Conservation (phyloP, 2,329 filamentous ascomycete species). For the Colletotrichum zoysiae region DNA sequence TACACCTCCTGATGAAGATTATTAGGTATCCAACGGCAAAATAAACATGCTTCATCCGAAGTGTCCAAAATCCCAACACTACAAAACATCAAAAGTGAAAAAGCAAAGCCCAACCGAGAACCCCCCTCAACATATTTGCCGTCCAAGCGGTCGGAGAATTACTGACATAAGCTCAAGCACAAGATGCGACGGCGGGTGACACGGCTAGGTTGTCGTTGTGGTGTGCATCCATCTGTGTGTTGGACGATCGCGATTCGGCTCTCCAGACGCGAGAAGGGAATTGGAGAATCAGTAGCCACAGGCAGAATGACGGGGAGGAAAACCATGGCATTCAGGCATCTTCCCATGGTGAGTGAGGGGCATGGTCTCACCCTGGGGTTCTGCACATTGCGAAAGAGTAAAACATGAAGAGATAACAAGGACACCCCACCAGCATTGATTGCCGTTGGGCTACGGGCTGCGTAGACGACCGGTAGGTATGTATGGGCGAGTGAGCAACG, state of each 20-base stretch:
- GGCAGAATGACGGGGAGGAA: not conserved
- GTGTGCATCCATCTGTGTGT: constrained; percentile 1
- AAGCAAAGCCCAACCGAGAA: constrained; percentile 22
- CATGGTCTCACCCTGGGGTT: constrained; percentile 34
- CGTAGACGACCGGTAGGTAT: not conserved
- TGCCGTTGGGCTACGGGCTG: not conserved
- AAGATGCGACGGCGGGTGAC: not conserved
- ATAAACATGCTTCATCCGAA: constrained; percentile 25
- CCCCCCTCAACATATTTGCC: constrained; percentile 17
- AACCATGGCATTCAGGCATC: constrained; percentile 34
- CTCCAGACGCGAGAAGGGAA: constrained; percentile 26
- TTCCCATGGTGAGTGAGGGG: constrained; percentile 20
- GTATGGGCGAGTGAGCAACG: constrained; percentile 5
- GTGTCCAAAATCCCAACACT: constrained; percentile 18
- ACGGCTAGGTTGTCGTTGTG: not conserved
- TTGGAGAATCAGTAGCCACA: constrained; percentile 19
- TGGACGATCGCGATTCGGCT: constrained; percentile 12
- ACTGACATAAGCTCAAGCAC: constrained; percentile 35
- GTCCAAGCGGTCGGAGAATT: constrained; percentile 38
- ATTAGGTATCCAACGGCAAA: constrained; percentile 29
- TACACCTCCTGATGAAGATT: constrained; percentile 14
- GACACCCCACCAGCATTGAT: constrained; percentile 8
- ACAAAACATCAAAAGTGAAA: not conserved
- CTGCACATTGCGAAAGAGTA: not conserved
- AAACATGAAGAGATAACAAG: constrained; percentile 9